Conservation (phyloP, 164 flowering plant genomes). For the Protea cynaroides region DNA sequence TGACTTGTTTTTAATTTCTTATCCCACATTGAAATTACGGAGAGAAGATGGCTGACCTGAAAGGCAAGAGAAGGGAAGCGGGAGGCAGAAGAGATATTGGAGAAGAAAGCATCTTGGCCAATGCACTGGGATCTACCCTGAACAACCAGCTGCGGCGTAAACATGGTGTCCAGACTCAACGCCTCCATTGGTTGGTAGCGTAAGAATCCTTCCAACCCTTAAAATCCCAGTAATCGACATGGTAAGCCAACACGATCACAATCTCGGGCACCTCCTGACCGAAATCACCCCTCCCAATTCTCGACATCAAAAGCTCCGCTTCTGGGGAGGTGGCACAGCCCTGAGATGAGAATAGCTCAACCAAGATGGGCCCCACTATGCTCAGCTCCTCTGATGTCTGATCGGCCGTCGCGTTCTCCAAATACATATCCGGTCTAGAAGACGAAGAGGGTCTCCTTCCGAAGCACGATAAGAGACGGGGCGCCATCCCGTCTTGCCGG, state of each 20-base stretch:
- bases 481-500: conserved; percentile 35
- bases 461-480: conserved; percentile 59
- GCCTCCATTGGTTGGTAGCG: conserved; percentile 70
- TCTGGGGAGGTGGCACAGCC: conserved; percentile 79
- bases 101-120: conserved; percentile 47
- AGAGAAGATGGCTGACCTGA: conserved; percentile 34
- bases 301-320: conserved; percentile 73
- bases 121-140: conserved; percentile 65
- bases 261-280: conserved; percentile 38
- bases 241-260: conserved; percentile 59
- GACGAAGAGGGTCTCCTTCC: conserved; percentile 19
- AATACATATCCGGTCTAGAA: not conserved
- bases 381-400: conserved; percentile 41
- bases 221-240: conserved; percentile 95
- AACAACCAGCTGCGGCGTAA: conserved; percentile 78
- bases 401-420: conserved; percentile 26
- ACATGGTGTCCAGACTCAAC: conserved; percentile 63
- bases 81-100: conserved; percentile 37
- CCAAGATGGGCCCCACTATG: conserved; percentile 48
- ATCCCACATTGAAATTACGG: no score
- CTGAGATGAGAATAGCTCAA: conserved; percentile 91
- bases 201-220: conserved; percentile 91
- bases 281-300: conserved; percentile 80
- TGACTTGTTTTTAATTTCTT: no score
- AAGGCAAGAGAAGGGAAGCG: conserved; percentile 49